These are phyloP conservation scores for Suillus occidentalis DNA, from an alignment of 768 basidiomycete genomes.

Conservation along the genomic window DNA sequence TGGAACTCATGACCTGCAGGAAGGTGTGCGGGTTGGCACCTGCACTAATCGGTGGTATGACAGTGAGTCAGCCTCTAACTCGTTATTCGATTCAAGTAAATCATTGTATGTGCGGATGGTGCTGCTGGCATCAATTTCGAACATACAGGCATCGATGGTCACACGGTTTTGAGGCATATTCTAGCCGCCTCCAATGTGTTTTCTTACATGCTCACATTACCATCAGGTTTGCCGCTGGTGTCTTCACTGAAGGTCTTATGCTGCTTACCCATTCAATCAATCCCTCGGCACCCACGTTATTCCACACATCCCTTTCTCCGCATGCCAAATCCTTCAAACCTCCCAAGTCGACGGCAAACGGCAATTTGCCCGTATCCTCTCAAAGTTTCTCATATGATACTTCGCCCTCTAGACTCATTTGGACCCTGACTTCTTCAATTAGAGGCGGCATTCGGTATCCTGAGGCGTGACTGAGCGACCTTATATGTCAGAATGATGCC, in stretches of 20 bases:
- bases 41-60: slow-evolving; percentile 98
- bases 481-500: no score
- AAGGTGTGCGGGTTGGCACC: slow-evolving; percentile 90
- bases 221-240: slow-evolving; percentile 77
- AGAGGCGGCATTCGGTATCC: slow-evolving; percentile 87
- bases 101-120: slow-evolving; percentile 92
- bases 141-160: slow-evolving; percentile 96
- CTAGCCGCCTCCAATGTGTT: not conserved
- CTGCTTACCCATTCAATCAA: slow-evolving; percentile 96
- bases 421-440: slow-evolving; percentile 84
- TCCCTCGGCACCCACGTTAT: slow-evolving; percentile 90
- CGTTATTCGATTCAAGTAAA: no score
- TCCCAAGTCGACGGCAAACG: slow-evolving; percentile 31
- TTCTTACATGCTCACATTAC: slow-evolving; percentile 7
- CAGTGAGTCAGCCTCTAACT: slow-evolving; percentile 44
- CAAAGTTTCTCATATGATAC: slow-evolving; percentile 51
- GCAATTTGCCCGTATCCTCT: slow-evolving; percentile 11
- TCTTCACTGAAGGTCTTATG: slow-evolving; percentile 98
- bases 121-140: slow-evolving; percentile 98
- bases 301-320: slow-evolving; percentile 86
- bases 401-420: slow-evolving; percentile 93
- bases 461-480: slow-evolving; percentile 92
- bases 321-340: slow-evolving; percentile 74
- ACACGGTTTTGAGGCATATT: slow-evolving; percentile 80
- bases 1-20: slow-evolving; percentile 80